phyloP scores from a whole-genome alignment of 352 stramenopile genomes.

The Pelagophyceae sp. region DNA sequence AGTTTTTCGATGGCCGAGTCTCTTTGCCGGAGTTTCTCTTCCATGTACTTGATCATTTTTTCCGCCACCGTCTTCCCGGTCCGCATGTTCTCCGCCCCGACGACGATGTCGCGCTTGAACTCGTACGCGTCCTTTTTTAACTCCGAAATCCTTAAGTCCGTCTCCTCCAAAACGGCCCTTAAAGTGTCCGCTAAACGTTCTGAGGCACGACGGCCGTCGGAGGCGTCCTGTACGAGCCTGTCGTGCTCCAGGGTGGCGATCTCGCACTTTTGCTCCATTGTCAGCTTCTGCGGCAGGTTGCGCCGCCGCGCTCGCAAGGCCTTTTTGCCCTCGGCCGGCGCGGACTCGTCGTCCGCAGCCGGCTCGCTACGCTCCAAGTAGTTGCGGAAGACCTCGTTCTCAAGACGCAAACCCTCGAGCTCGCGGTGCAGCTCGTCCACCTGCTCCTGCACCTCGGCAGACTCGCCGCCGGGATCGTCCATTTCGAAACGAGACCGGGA shows the following conservation, averaged over 20 bases:
- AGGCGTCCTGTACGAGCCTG: constrained; percentile 61
- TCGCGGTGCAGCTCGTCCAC: constrained; percentile 68
- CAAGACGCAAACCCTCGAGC: constrained; percentile 73
- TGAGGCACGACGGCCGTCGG: constrained; percentile 31
- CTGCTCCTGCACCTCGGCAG: not conserved
- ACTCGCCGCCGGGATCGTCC: too few relatives aligned
- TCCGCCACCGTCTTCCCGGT: constrained; percentile 62
- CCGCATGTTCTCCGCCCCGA: constrained; percentile 80
- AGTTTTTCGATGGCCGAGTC: constrained; percentile 83
- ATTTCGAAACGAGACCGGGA: too few relatives aligned
- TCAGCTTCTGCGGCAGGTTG: constrained; percentile 56
- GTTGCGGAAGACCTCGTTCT: constrained; percentile 60
- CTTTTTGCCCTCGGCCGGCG: constrained; percentile 41
- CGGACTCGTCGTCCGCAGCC: constrained; percentile 25
- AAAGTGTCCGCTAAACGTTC: constrained; percentile 82
- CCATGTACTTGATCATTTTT: constrained; percentile 86
- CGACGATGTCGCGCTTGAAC: constrained; percentile 87
- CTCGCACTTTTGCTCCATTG: constrained; percentile 80
- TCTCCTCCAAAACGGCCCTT: constrained; percentile 78
- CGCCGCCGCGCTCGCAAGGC: constrained; percentile 29
- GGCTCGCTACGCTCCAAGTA: not conserved
- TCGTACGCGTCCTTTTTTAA: constrained; percentile 90
- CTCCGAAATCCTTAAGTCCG: constrained; percentile 81
- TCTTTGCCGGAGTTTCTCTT: constrained; percentile 81
- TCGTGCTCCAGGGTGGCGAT: constrained; percentile 73